Conservation (phyloP, 768 basidiomycete genomes). For the Russula brevipes region DNA sequence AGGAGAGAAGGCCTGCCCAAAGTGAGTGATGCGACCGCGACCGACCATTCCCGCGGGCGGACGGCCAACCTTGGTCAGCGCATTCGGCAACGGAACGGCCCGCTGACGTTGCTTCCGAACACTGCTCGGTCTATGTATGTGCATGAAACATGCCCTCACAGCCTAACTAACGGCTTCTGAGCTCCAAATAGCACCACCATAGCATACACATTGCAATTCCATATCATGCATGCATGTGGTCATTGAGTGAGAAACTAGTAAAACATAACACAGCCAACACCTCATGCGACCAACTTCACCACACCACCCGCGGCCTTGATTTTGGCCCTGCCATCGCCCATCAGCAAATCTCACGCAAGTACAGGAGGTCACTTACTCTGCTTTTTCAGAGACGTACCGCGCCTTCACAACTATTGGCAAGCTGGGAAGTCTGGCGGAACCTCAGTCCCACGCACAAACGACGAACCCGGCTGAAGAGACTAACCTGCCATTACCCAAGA, state of each 20-base stretch:
- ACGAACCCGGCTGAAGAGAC: slow-evolving; percentile 30
- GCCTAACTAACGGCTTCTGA: not conserved
- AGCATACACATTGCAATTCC: slow-evolving; percentile 29
- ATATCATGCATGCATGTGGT: slow-evolving; percentile 30
- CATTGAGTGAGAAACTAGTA: slow-evolving; percentile 19
- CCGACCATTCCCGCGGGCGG: no score
- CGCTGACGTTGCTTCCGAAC: not conserved
- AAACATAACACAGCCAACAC: slow-evolving; percentile 29
- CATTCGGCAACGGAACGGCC: not conserved
- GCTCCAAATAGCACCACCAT: slow-evolving; percentile 26
- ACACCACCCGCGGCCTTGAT: slow-evolving; percentile 95
- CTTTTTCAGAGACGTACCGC: slow-evolving; percentile 84
- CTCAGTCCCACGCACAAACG: not conserved
- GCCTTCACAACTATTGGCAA: slow-evolving; percentile 98
- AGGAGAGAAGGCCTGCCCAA: not conserved
- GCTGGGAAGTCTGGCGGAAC: slow-evolving; percentile 56
- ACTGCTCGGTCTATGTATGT: no score
- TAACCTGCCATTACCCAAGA: slow-evolving; percentile 89
- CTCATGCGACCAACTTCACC: slow-evolving; percentile 85
- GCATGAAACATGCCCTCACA: no score
- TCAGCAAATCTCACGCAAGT: not conserved
- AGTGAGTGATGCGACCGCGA: no score
- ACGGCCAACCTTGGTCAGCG: not conserved
- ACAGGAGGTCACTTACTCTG: slow-evolving; percentile 54
- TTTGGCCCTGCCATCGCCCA: slow-evolving; percentile 45